A percentile compares a stretch with the other conserved stretches of the same genome.
Conservation (phyloP, 768 basidiomycete genomes). For the Agaricus sinodeliciosus region DNA sequence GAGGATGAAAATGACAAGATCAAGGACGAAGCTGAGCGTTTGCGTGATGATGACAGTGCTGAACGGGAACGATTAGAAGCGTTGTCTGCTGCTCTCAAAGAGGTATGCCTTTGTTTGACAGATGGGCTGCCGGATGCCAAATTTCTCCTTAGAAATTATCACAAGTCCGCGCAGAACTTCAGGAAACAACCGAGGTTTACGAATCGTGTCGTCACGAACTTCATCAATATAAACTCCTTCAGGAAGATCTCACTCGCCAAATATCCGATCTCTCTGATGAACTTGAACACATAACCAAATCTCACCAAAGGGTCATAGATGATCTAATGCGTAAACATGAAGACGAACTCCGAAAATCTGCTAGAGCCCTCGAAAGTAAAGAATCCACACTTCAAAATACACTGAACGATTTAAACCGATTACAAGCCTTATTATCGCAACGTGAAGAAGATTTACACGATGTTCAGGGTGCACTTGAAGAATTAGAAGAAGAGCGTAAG, state of each 20-base stretch:
- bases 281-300: conserved; percentile 49
- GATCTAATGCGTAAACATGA: conserved; percentile 62
- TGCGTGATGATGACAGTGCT: conserved; percentile 67
- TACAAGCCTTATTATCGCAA: conserved; percentile 56
- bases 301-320: conserved; percentile 45
- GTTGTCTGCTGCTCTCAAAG: conserved; percentile 70
- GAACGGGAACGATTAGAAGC: conserved; percentile 65
- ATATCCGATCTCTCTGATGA: conserved; percentile 66
- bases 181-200: conserved; percentile 59
- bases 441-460: conserved; percentile 71
- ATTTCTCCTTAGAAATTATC: conserved; percentile 55
- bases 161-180: conserved; percentile 54
- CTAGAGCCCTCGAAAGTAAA: conserved; percentile 62
- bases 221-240: conserved; percentile 58
- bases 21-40: conserved; percentile 13
- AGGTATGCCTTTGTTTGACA: conserved; percentile 37
- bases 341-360: conserved; percentile 49
- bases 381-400: conserved; percentile 61
- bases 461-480: conserved; percentile 66
- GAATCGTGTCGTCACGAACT: conserved; percentile 58
- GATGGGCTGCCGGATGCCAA: background rate
- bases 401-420: conserved; percentile 54
- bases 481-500: conserved; percentile 70
- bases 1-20: conserved; percentile 64
- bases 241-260: conserved; percentile 73